These are phyloP conservation scores for Cordyceps fumosorosea DNA, from an alignment of 2,329 filamentous ascomycete species.

Conservation along the genomic window DNA sequence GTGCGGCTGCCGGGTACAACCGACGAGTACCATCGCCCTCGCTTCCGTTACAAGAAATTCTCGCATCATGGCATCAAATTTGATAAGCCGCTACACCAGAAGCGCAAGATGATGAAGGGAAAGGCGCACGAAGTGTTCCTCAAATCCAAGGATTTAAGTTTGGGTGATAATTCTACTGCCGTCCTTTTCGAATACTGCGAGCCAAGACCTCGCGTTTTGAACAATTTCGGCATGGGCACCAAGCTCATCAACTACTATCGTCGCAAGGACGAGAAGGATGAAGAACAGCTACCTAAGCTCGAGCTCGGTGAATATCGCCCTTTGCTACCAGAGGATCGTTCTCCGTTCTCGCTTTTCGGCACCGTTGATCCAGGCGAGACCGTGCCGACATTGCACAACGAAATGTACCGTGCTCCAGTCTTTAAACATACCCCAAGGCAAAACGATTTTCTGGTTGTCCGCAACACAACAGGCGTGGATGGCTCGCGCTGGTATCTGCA, in stretches of 20 bases:
- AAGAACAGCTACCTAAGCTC: slow-evolving; percentile 66
- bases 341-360: slow-evolving; percentile 91
- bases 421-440: slow-evolving; percentile 75
- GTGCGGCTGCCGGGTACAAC: slow-evolving; percentile 70
- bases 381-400: slow-evolving; percentile 85
- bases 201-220: slow-evolving; percentile 83
- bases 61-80: slow-evolving; percentile 65
- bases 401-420: slow-evolving; percentile 90
- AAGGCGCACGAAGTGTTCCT: slow-evolving; percentile 74
- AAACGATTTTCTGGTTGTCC: slow-evolving; percentile 81
- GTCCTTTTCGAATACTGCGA: slow-evolving; percentile 94
- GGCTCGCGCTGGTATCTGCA: slow-evolving; percentile 77
- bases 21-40: slow-evolving; percentile 77
- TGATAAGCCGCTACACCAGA: slow-evolving; percentile 62
- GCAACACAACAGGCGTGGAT: slow-evolving; percentile 71
- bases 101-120: slow-evolving; percentile 76
- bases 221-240: slow-evolving; percentile 96
- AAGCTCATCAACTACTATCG: slow-evolving; percentile 96
- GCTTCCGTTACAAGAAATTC: slow-evolving; percentile 63
- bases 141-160: slow-evolving; percentile 72
- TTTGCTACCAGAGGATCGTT: slow-evolving; percentile 87
- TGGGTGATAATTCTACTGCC: slow-evolving; percentile 83
- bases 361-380: slow-evolving; percentile 87
- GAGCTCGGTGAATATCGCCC: slow-evolving; percentile 87
- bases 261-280: slow-evolving; percentile 66